Conservation (phyloP, 1,139 yeast species). For the Kodamaea fungicola region DNA sequence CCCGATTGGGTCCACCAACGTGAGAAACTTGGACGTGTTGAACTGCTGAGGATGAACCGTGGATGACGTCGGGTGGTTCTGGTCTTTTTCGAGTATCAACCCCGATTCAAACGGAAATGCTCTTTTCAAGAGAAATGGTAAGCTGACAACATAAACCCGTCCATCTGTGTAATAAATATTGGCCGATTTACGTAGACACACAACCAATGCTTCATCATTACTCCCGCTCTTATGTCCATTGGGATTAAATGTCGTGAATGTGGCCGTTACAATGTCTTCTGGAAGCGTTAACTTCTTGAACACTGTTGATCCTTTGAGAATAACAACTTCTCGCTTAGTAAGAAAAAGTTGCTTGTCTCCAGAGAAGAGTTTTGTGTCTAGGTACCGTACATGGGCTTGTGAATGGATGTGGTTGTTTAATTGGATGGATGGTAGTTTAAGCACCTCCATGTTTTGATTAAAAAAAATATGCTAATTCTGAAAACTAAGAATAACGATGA, state of each 20-base stretch:
- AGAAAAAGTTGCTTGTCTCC: slow-evolving; percentile 30
- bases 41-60: slow-evolving; percentile 21
- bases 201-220: slow-evolving; percentile 37
- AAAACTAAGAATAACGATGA: too few relatives aligned
- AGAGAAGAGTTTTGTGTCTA: slow-evolving; percentile 21
- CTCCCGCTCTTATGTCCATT: neutral
- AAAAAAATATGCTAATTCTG: too few relatives aligned
- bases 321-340: slow-evolving; percentile 29
- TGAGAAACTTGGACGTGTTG: slow-evolving; percentile 47
- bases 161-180: slow-evolving; percentile 60
- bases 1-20: slow-evolving; percentile 65
- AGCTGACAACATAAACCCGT: slow-evolving; percentile 51
- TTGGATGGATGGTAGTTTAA: slow-evolving; percentile 19
- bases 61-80: slow-evolving; percentile 13
- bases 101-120: slow-evolving; percentile 67
- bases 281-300: slow-evolving; percentile 48
- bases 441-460: slow-evolving; percentile 1
- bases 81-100: slow-evolving; percentile 57
- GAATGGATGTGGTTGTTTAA: slow-evolving; percentile 16
- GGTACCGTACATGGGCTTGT: slow-evolving; percentile 14
- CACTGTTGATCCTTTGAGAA: slow-evolving; percentile 49
- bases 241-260: slow-evolving; percentile 40
- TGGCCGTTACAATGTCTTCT: slow-evolving; percentile 44
- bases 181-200: slow-evolving; percentile 49
- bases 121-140: slow-evolving; percentile 57